Base-by-base conservation (phyloP, 176 grass and related monocot genomes). In the Cocos nucifera region DNA sequence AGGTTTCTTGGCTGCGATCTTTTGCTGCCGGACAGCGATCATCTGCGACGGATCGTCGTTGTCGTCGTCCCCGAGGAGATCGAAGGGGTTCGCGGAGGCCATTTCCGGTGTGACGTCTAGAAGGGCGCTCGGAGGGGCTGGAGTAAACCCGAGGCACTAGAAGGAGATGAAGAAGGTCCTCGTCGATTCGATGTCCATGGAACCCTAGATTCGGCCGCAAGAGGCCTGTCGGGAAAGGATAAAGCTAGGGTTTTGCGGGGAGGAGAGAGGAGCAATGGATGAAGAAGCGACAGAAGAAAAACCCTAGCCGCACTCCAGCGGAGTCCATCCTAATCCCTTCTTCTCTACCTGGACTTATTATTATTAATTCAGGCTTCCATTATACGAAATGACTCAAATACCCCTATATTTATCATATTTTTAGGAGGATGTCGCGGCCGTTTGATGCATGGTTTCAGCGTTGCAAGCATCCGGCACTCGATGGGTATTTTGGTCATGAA, bases 21-120 rank as follows among this genome's bases (percentile, higher is more conserved):
- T 89, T 81, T 85, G 74, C 85, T 85, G 69, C 20, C 63, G 73
- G n/a, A 78, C 82, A 14, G 64, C 85, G 57, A 85, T 67, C 61
- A 95, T 72, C 25, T 67, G 71, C 50, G 75, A 79, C 2, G 74
- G 77, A 51, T 94, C 84, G 75, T 85, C 89, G 68, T 70, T 82
- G 63, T 88, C 84, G 52, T 78, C 80, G 67, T 94, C 89, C 17
- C 83, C 80, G 28, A 88, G 89, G 74, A 94, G 84, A 79, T 94
- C 84, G 71, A 95, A 85, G 20, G 82, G 71, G 61, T 95, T 88
- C 59, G 51, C 70, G 14, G 75, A 69, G 25, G 81, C 70, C 89
- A 95, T 95, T 23, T 57, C 61, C 51, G 60, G 51, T 61, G 20
- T 61, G 15, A 48, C 9, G 14, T 51, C 63, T 54, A 3, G 52